Conservation (phyloP, 257 asterid genomes). For the Penstemon newberryi region DNA sequence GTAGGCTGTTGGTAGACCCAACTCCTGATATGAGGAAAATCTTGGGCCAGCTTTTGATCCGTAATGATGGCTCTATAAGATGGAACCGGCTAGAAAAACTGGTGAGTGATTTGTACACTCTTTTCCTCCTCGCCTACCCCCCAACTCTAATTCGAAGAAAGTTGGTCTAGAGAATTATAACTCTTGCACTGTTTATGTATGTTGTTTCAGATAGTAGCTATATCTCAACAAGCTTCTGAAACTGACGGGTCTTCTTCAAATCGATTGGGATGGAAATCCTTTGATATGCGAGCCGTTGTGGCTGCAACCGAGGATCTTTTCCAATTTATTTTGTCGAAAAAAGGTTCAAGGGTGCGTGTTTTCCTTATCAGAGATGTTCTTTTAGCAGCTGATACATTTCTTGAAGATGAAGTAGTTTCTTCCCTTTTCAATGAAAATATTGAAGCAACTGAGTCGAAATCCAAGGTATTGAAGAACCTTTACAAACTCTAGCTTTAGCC, state of each 20-base stretch:
- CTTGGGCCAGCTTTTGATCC: conserved; percentile 84
- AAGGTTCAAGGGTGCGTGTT: conserved; percentile 81
- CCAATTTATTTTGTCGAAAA: conserved; percentile 72
- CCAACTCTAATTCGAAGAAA: background rate
- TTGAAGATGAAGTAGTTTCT: conserved; percentile 55
- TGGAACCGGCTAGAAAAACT: conserved; percentile 93
- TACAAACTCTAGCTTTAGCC: background rate
- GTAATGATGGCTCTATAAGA: conserved; percentile 88
- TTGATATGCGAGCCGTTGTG: conserved; percentile 78
- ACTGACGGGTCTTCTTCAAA: conserved; percentile 36
- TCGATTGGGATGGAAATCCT: conserved; percentile 71
- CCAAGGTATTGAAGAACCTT: conserved; percentile 45
- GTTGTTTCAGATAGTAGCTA: conserved; percentile 69
- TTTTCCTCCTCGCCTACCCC: background rate
- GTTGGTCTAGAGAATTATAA: background rate
- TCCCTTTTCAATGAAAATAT: conserved; percentile 37
- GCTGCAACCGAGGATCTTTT: conserved; percentile 92
- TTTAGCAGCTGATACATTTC: conserved; percentile 64
- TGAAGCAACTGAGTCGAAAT: conserved; percentile 29
- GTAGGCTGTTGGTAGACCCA: conserved; percentile 85
- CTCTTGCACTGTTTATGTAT: conserved; percentile 6
- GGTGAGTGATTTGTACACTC: conserved; percentile 44
- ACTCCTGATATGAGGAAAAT: conserved; percentile 97
- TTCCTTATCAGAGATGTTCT: conserved; percentile 77
- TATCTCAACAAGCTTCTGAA: conserved; percentile 73